Evolutionary conservation across 116 monocot species (phyloP).

Genomic region (Dioscorea cayenensis): DNA sequence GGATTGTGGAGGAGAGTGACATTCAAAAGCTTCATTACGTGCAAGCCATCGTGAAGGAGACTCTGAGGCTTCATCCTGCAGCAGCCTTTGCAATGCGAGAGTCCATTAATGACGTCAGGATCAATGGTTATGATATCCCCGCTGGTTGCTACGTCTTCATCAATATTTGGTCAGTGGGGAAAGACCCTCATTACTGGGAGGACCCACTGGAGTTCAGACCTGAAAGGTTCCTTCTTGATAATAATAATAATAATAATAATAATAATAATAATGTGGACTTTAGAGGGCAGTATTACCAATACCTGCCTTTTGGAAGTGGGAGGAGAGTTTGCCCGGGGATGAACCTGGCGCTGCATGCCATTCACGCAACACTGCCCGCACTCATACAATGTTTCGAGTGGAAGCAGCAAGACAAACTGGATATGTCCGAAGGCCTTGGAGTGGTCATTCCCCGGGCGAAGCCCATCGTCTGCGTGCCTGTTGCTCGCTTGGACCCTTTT

Average conservation of each 20-base stretch:
- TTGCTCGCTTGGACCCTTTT: constrained; percentile 18
- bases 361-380: constrained; percentile 6
- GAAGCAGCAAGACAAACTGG: neutral
- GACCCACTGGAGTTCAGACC: constrained; percentile 18
- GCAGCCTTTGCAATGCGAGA: constrained; percentile 5
- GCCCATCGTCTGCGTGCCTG: neutral
- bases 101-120: neutral
- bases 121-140: constrained; percentile 14
- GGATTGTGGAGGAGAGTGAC: constrained; percentile 5
- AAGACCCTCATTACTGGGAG: constrained; percentile 20
- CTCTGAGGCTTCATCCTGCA: constrained; percentile 25
- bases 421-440: constrained; percentile 20
- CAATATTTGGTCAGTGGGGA: constrained; percentile 16
- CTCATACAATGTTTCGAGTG: constrained; percentile 18
- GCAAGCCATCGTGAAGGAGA: constrained; percentile 23
- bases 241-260: neutral
- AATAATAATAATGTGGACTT: neutral
- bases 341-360: constrained; percentile 11
- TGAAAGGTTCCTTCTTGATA: constrained; percentile 12
- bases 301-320: constrained; percentile 3
- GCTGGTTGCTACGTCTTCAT: constrained; percentile 9
- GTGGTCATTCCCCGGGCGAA: neutral
- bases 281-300: constrained; percentile 20
- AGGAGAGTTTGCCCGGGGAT: constrained; percentile 2
- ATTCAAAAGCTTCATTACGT: constrained; percentile 10